Base-by-base conservation (phyloP, 768 basidiomycete genomes). In the Pilatotrama ljubarskyi region DNA sequence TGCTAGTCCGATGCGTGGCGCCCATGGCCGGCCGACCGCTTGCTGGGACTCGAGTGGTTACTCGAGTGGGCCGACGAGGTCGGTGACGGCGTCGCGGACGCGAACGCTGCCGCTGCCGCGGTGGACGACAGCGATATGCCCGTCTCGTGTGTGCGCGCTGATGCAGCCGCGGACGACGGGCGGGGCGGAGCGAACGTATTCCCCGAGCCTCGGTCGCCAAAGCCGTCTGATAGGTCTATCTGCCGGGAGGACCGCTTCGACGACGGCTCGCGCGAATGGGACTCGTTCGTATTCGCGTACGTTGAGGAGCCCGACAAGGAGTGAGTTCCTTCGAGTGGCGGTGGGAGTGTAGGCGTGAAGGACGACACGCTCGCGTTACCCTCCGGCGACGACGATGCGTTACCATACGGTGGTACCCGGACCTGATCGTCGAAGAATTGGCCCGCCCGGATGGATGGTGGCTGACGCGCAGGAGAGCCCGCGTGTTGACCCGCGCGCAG, bases 381-480 rank as follows among this genome's bases (percentile, higher is more conserved):
- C 47, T 58, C 46, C 18, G 41, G 52, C 35, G 62, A 57, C 11
- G 58, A 26, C 40, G 32, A 42, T 36, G 57, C 32, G 25, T 48
- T 18, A 13, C 44, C 40, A 47, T 41, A 49, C 10, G 29, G 46
- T 35, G 42, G 56, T 43, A 54, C 36, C 36, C 63, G 56, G 13
- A 68, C 46, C 18, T 53, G 70, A 51, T 74, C 73, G 29, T 76
- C 75, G 11, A 63, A 59, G 20, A 54, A 65, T 15, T 61, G 61
- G 9, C 58, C 61, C 8, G 66, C 49, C 47, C 70, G 71, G 3
- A 63, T 29, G 67, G 62, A 15, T 71, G 70, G 56, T 11, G 65
- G 72, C 56, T 77, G 78, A 64, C 74, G 75, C 18, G 69, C 78
- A 5, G 87, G 84, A 0, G 84, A 36, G 75, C 69, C 17, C 79